These are phyloP conservation scores for Isabelozyma gotoi DNA, from an alignment of 805 yeast genomes.

Conservation along the genomic window DNA sequence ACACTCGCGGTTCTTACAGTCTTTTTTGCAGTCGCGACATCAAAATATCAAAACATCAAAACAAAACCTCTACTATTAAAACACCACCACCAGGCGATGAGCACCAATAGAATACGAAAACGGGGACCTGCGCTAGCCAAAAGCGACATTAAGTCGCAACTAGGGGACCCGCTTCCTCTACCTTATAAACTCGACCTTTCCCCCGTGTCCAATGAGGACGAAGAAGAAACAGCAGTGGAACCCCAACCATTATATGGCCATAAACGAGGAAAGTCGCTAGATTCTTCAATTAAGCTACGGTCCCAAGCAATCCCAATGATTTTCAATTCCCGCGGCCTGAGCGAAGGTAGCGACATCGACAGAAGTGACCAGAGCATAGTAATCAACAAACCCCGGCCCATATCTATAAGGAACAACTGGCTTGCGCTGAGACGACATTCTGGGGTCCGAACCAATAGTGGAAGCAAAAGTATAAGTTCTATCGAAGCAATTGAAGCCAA, in stretches of 20 bases:
- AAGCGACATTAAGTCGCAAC: conserved; percentile 9
- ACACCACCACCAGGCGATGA: neutral
- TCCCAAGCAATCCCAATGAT: neutral
- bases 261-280: neutral
- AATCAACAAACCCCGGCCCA: neutral
- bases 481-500: neutral
- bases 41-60: conserved; percentile 1
- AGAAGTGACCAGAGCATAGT: neutral
- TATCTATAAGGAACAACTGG: neutral
- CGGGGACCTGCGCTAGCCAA: neutral
- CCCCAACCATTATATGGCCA: neutral
- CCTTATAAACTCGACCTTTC: conserved; percentile 22
- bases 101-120: neutral
- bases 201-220: conserved; percentile 7
- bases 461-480: neutral
- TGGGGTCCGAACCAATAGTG: neutral
- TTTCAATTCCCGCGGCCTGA: neutral
- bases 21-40: conserved; percentile 1
- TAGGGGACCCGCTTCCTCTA: conserved; percentile 38
- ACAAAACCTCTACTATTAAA: neutral
- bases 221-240: conserved; percentile 12
- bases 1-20: neutral
- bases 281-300: neutral
- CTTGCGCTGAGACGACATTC: neutral
- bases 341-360: neutral